These are phyloP conservation scores for Spizellomyces punctatus DNA, from an alignment of 192 early-diverging fungal species.

Conservation along the genomic window DNA sequence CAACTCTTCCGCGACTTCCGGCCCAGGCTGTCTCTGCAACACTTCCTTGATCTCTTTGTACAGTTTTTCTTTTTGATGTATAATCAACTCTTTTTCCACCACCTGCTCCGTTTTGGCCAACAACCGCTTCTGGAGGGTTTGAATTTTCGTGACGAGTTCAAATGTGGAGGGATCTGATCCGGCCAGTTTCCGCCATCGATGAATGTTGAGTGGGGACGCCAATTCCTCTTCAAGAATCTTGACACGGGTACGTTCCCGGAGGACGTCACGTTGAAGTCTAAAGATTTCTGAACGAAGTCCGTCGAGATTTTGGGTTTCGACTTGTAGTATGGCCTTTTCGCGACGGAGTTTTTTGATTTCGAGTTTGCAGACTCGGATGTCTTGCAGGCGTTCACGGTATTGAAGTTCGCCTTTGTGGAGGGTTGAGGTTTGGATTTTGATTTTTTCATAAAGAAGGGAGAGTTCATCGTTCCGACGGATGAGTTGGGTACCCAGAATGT, in stretches of 20 bases:
- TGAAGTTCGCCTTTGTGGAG: constrained; percentile 66
- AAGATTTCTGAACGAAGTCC: constrained; percentile 58
- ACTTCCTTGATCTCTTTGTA: constrained; percentile 63
- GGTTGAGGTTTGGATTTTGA: constrained; percentile 63
- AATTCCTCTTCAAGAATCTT: constrained; percentile 69
- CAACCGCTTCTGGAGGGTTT: constrained; percentile 61
- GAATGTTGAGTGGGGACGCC: constrained; percentile 67
- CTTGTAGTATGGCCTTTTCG: constrained; percentile 62
- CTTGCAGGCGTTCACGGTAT: constrained; percentile 62
- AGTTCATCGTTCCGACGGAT: constrained; percentile 64
- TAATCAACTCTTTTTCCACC: constrained; percentile 63
- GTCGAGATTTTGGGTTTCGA: constrained; percentile 61
- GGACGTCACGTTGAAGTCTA: constrained; percentile 56
- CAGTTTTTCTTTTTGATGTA: constrained; percentile 61
- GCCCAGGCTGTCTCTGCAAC: constrained; percentile 57
- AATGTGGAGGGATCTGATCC: constrained; percentile 63
- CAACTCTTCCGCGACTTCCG: constrained; percentile 59
- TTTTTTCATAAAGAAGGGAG: constrained; percentile 63
- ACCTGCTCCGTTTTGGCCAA: constrained; percentile 66
- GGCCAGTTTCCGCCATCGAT: constrained; percentile 62
- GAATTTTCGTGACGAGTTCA: constrained; percentile 65
- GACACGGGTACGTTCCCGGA: constrained; percentile 59
- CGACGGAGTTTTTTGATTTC: constrained; percentile 62
- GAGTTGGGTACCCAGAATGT: constrained; percentile 63
- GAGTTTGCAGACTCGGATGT: constrained; percentile 63